Base-by-base conservation (phyloP, 441 rosid species). In the Rhodomyrtus psidioides region DNA sequence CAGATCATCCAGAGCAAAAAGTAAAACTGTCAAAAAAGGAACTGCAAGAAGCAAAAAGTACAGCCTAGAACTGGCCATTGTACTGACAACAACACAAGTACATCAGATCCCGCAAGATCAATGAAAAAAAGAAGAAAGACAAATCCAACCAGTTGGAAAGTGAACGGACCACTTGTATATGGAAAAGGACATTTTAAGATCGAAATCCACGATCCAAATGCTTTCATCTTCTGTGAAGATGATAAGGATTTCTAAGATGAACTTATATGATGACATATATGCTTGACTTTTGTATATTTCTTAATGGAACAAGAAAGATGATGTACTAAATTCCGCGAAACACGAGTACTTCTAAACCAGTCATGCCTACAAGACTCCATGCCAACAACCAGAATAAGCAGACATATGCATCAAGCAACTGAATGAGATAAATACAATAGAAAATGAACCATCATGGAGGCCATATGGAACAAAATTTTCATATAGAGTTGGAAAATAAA, bases 1-100 rank as follows among this genome's bases (percentile, higher is more conserved):
- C 55, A 54, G 27, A 84, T 89, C 89, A 88, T 23, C 58, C 51
- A 58, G 21, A 75, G 82, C 83, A 87, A 39, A 79, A 60, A 46
- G 75, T 65, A 27, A 82, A 83, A 74, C 44, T n/a, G 84, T 44
- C 42, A 55, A 53, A 56, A 4, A 70, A 12, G 76, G 49, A n/a
- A 60, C 42, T 59, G 87, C 74, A 49, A 85, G 75, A 44, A 46
- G 30, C 12, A 42, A 60, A 42, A 84, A 53, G 81, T 39, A 44
- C 60, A 84, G 34, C 46, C 49, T 54, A 84, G 79, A 39, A 44
- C 79, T 39, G 49, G 39, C 79, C 16, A 0, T 70, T 23, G 49
- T 39, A 70, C 49, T 21, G 79, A 70, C 79, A 70, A 70, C 49
- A 70, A 23, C n/a, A 70, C 49, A 10, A 70, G 8, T 21, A 65